Evolutionary conservation across 176 grass and related monocot species (phyloP).

Genomic region (Miscanthus lutarioriparius): DNA sequence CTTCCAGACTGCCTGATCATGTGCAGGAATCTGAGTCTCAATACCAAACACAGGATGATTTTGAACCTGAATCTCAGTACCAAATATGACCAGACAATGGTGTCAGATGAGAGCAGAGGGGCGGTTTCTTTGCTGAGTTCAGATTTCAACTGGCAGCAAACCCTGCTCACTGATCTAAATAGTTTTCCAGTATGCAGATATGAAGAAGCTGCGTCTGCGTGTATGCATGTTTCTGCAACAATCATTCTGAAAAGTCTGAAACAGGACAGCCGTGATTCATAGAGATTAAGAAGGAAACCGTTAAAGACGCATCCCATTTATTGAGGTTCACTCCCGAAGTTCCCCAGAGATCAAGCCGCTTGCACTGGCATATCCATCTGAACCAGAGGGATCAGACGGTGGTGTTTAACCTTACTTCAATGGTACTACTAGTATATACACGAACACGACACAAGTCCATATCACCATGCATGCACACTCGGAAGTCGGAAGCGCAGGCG

Average conservation of each 20-base stretch:
- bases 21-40: neutral
- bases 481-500: neutral
- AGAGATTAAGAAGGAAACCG: neutral
- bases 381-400: conserved; percentile 23
- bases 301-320: conserved; percentile 8
- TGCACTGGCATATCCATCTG: conserved; percentile 28
- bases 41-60: neutral
- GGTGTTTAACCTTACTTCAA: neutral
- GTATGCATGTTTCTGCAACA: neutral
- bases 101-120: neutral
- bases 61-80: neutral
- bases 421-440: neutral
- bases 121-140: neutral
- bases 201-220: neutral
- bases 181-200: neutral
- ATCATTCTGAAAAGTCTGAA: neutral
- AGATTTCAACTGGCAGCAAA: neutral
- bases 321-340: conserved; percentile 9
- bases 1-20: conserved; percentile 71
- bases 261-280: neutral
- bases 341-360: conserved; percentile 17
- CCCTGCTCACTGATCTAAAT: neutral
- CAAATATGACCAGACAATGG: neutral
- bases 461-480: neutral
- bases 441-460: neutral